phyloP scores from a whole-genome alignment of 2,329 filamentous ascomycete species.

The Aureobasidium sp. region DNA sequence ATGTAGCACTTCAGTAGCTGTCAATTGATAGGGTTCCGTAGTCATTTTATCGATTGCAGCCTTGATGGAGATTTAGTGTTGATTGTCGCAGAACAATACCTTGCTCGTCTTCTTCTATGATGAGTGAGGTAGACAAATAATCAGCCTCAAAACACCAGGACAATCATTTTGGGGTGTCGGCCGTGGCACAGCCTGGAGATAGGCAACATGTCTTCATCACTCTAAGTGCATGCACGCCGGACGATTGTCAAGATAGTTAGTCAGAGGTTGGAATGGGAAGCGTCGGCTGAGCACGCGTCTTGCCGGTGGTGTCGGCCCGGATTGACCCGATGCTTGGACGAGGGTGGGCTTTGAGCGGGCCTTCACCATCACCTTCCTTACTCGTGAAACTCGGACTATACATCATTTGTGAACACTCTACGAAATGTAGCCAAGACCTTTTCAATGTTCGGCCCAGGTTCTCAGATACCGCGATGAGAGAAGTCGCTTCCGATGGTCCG shows the following conservation, averaged over 20 bases:
- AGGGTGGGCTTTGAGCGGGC: background rate
- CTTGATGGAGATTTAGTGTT: background rate
- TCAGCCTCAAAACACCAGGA: background rate
- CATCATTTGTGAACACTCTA: too few relatives aligned
- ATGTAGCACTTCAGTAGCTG: constrained; percentile 37
- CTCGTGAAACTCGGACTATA: background rate
- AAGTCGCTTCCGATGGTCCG: background rate
- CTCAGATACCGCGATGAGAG: background rate
- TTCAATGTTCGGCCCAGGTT: background rate
- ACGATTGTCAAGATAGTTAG: background rate
- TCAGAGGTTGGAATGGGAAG: background rate
- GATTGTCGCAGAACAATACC: background rate
- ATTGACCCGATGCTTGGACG: background rate
- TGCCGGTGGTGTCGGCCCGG: background rate
- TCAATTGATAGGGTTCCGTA: constrained; percentile 28
- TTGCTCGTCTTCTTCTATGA: background rate
- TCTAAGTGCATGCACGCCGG: background rate
- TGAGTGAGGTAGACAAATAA: too few relatives aligned
- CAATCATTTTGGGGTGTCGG: too few relatives aligned
- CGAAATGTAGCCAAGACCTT: too few relatives aligned
- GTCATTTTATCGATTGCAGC: background rate
- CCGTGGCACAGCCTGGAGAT: background rate
- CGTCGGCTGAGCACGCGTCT: background rate
- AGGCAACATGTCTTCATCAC: background rate
- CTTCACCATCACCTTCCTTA: background rate